Evolutionary conservation across 305 asterid genomes (phyloP), one percentile per base, ranked within the genome.

Genomic region (Solanum chacoense): DNA sequence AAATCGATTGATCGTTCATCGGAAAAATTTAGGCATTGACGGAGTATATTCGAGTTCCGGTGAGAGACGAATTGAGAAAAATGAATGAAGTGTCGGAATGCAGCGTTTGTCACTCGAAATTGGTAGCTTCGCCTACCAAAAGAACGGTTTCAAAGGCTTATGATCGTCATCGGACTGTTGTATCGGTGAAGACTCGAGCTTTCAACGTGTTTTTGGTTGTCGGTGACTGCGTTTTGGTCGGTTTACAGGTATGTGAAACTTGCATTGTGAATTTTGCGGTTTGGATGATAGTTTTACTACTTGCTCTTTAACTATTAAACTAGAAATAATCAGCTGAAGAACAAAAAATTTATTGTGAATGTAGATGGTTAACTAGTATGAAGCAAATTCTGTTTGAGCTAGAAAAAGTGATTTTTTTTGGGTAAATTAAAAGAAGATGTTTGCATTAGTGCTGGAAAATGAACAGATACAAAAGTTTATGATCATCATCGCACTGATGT

Each of bases 41-140:
- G 38, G 63, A 34, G 10, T 26, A 40, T 7, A 10, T 40, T 80
- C 26, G 69, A 40, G 37, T 31, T 31, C 38, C 78, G 12, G 37
- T 31, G 79, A 31, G 79, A 73, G 11, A 7, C 36, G 77, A 32
- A 34, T 18, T 74, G 83, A 34, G 59, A 85, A 80, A 75, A 28
- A 89, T 85, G 93, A 89, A 91, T 67, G 93, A 89, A 88, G 79
- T 89, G 90, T 90, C 71, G 89, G 93, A 92, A 85, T 92, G 93
- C 91, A 92, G 92, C 87, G 93, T 92, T 80, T 91, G 94, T 90
- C 94, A 88, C 87, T 91, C 94, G 38, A 92, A 92, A 88, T 81
- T 92, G 89, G 65, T n/a, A 34, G 88, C 89, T 90, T 87, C 92
- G 18, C 92, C 92, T 50, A 29, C 36, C 81, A 40, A 91, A 40